These are phyloP conservation scores for Pythium guiyangense DNA, from an alignment of 352 stramenopile species.

Conservation along the genomic window DNA sequence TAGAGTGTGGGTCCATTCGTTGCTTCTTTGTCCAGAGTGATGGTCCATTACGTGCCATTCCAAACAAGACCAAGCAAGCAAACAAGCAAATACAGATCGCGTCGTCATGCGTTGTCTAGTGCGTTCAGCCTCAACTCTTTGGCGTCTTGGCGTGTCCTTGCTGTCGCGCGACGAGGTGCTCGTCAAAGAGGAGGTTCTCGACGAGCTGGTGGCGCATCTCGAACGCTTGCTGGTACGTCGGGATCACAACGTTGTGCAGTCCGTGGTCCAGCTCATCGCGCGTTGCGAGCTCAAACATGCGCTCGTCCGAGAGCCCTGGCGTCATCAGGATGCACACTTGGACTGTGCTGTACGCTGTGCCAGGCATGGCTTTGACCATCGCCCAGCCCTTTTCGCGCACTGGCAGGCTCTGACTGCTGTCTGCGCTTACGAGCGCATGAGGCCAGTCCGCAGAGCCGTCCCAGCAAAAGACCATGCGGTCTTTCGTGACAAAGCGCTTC, in stretches of 20 bases:
- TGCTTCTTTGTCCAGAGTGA: neutral
- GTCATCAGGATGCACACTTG: slow-evolving; percentile 8
- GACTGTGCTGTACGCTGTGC: neutral
- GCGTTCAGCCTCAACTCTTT: neutral
- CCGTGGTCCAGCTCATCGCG: slow-evolving; percentile 1
- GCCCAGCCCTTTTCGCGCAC: slow-evolving; percentile 7
- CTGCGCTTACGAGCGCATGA: neutral
- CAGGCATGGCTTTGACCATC: slow-evolving; percentile 6
- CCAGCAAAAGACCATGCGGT: slow-evolving; percentile 9
- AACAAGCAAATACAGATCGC: neutral
- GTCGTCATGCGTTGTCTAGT: neutral
- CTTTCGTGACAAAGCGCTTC: slow-evolving; percentile 9
- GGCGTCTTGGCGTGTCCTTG: neutral
- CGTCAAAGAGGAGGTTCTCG: slow-evolving; percentile 15
- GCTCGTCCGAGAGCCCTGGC: slow-evolving; percentile 2
- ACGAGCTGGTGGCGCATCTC: slow-evolving; percentile 9
- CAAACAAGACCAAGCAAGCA: neutral
- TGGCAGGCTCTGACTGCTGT: neutral
- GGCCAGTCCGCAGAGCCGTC: slow-evolving; percentile 7
- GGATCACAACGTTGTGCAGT: slow-evolving; percentile 4
- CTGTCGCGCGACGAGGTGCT: neutral
- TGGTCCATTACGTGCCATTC: neutral
- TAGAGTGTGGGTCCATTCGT: slow-evolving; percentile 1
- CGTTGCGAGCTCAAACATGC: neutral
- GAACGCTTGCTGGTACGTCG: slow-evolving; percentile 4